Base-by-base conservation (phyloP, 805 yeast genomes). In the Ogataea paraovalis region DNA sequence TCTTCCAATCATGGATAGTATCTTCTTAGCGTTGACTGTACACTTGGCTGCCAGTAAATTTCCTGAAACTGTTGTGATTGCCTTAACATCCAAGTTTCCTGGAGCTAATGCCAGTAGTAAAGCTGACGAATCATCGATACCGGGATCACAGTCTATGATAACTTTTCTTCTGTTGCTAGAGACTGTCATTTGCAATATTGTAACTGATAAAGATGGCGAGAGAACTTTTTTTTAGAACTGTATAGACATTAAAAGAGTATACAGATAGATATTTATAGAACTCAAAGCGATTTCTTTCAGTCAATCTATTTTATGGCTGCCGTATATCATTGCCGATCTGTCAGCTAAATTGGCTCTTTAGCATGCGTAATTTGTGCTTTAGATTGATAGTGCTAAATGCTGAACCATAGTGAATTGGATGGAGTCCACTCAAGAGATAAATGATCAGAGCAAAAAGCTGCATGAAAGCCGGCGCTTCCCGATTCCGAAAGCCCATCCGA, bases 11-110 rank as follows among this genome's bases (percentile, higher is more conserved):
- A 58, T 55, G 5, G 59, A 45, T 3, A 57, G 48, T 2, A 58
- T 45, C 36, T 58, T 57, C 42, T 57, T 55, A 16, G 51, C 50
- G 39, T 60, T 58, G 16, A 39, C 34, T 8, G 61, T 58, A 45
- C 62, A 60, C 21, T 43, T 43, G 25, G 55, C 45, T 16, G 62
- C 61, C 2, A 49, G 23, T 16, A 60, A 49, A 44, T 60, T 60
- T 38, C 62, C 62, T 6, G 64, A 58, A 3, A 60, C 62, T 8
- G 64, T 60, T n/a, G 62, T 60, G 34, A 60, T 57, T 9, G 61
- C 64, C 30, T 53, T 43, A 23, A 58, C 64, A 36, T 57, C 55
- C n/a, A 59, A 41, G 25, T 52, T 57, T 1, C 52, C 54, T 3
- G 59, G 57, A 4, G 61, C 52, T 1, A 57, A 48, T 2, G 62